Conservation (phyloP, 495 filamentous ascomycete genomes). For the Penicillium daleae region DNA sequence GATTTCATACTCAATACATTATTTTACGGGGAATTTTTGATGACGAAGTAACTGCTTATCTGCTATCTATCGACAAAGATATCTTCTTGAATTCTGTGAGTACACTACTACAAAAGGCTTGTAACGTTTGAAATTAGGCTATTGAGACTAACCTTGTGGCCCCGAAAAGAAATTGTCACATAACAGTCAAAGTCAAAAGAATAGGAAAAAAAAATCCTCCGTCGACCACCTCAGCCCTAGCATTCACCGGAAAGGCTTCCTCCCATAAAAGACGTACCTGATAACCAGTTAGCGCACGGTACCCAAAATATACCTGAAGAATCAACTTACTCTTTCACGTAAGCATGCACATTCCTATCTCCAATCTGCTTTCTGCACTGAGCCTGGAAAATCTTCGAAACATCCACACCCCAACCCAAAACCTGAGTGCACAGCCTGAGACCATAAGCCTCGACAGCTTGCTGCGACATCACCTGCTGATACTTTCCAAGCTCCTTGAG, state of each 20-base stretch:
- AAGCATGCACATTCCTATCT: conserved; percentile 37
- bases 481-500: conserved; percentile 68
- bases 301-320: neutral
- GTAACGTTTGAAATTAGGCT: too few species aligned
- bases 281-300: neutral
- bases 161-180: too few species aligned
- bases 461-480: conserved; percentile 58
- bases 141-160: too few species aligned
- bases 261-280: conserved; percentile 23
- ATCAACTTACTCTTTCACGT: conserved; percentile 23
- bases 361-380: conserved; percentile 27
- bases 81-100: too few species aligned
- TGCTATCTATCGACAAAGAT: too few species aligned
- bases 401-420: conserved; percentile 39
- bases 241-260: conserved; percentile 15
- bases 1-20: too few species aligned
- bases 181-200: too few species aligned
- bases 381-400: conserved; percentile 29
- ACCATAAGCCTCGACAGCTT: conserved; percentile 59
- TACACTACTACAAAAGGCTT: too few species aligned
- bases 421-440: conserved; percentile 62
- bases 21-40: too few species aligned
- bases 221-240: neutral
- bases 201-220: too few species aligned
- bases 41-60: too few species aligned